Percentiles rank a stretch among this genome's conserved stretches.
These are phyloP conservation scores for Clarireedia paspali DNA, from an alignment of 2,329 filamentous ascomycete species.

Conservation along the genomic window DNA sequence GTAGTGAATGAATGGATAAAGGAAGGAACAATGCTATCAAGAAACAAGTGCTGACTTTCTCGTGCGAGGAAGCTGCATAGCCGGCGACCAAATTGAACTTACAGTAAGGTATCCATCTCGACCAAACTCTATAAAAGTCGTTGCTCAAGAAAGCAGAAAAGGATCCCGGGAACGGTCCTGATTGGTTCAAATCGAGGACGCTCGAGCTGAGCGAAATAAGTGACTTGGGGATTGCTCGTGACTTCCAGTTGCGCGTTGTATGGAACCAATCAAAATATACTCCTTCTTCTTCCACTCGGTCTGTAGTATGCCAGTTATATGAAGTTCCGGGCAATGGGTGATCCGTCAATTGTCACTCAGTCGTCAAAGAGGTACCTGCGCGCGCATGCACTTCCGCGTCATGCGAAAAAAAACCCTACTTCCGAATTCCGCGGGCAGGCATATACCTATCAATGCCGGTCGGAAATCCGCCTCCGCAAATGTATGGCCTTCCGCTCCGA, in stretches of 20 bases:
- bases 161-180: not conserved
- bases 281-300: too few relatives aligned
- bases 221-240: not conserved
- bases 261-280: not conserved
- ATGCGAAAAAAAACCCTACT: too few relatives aligned
- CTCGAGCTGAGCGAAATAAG: not conserved
- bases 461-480: too few relatives aligned
- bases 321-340: too few relatives aligned
- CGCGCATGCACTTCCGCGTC: too few relatives aligned
- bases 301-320: too few relatives aligned
- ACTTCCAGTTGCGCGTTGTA: not conserved
- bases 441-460: too few relatives aligned
- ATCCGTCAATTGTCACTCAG: too few relatives aligned
- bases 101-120: constrained; percentile 10
- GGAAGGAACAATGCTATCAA: not conserved
- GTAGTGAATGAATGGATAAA: not conserved
- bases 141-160: not conserved
- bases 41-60: not conserved
- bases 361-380: too few relatives aligned
- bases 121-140: not conserved
- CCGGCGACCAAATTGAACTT: not conserved
- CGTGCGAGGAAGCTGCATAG: not conserved
- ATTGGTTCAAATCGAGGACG: not conserved
- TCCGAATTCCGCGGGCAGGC: too few relatives aligned
- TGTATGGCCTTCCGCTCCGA: too few relatives aligned